Evolutionary conservation across 2,329 filamentous ascomycete species (phyloP).

Genomic region (Elsinoe fawcettii): DNA sequence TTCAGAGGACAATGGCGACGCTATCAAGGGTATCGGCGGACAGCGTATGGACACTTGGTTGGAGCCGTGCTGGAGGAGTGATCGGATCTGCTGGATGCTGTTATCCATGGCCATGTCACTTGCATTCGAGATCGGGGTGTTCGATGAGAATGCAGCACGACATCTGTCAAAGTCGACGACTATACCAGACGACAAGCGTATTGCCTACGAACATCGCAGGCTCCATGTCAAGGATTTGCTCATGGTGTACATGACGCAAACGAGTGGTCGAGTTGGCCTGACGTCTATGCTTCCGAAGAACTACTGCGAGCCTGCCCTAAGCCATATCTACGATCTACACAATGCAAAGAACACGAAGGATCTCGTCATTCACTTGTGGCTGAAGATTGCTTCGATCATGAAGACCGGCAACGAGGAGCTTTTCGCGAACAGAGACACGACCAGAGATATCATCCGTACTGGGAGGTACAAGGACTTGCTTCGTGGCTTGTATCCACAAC

Average conservation of each 20-base stretch:
- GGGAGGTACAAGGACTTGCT: slow-evolving; percentile 76
- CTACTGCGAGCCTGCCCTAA: slow-evolving; percentile 32
- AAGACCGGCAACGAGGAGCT: slow-evolving; percentile 81
- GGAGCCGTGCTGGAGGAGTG: slow-evolving; percentile 83
- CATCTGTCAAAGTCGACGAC: slow-evolving; percentile 44
- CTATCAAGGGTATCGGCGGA: slow-evolving; percentile 60
- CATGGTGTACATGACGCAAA: slow-evolving; percentile 84
- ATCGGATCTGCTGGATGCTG: slow-evolving; percentile 97
- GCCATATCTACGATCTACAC: slow-evolving; percentile 25
- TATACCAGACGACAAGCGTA: slow-evolving; percentile 52
- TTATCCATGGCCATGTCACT: slow-evolving; percentile 83
- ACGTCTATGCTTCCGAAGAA: slow-evolving; percentile 77
- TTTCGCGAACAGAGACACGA: slow-evolving; percentile 80
- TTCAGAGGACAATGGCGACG: slow-evolving; percentile 55
- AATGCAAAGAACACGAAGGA: slow-evolving; percentile 38
- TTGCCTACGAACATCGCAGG: slow-evolving; percentile 67
- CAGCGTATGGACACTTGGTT: slow-evolving; percentile 90
- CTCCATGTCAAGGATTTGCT: slow-evolving; percentile 77
- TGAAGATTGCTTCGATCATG: slow-evolving; percentile 87
- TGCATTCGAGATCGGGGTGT: slow-evolving; percentile 89
- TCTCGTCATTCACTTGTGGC: slow-evolving; percentile 73
- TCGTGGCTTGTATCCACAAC: slow-evolving; percentile 69
- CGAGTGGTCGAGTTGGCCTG: slow-evolving; percentile 85
- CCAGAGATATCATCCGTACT: slow-evolving; percentile 78
- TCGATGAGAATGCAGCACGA: slow-evolving; percentile 67